Evolutionary conservation across 169 alveolate species (phyloP), one percentile per base, ranked within the genome.

Genomic region (Plasmodium berghei): DNA sequence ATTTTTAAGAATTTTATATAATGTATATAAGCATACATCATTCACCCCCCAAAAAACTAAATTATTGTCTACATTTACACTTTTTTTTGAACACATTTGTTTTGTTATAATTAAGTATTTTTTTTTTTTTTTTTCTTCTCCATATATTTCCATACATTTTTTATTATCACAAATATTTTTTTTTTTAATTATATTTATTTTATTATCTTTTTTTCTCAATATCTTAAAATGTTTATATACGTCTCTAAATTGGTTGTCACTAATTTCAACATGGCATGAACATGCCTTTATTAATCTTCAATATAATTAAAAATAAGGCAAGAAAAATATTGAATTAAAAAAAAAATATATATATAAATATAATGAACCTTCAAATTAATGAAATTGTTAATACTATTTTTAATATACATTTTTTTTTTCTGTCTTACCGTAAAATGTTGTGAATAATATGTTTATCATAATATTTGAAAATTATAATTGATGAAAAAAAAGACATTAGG

Each of bases 381-480:
- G 42, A 34, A 0, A 5, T 34, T 0, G 5, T 3, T 28, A 28
- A 0, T 3, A 28, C 40, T 3, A 28, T 28, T 26, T 26, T 26
- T 0, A 1, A 26, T 26, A 1, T 26, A 26, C 34, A n/a, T n/a
- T 22, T 22, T 22, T 26, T 26, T 56, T 54, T 16, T 42, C 2
- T 4, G 14, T 1, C 58, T 77, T 69, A 77, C 89, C 54, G 69
- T 42, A 77, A 58, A n/a, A 77, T 24, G 12, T 77, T 77, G 56
- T 77, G 89, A n/a, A 77, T 56, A 64, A 77, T 54, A 5, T 45
- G 24, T 58, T 77, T 77, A 42, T 77, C 89, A 66, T 77, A 77
- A 45, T 63, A 77, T 58, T 77, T 77, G 77, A 77, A 77, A 77
- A 77, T 77, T 28, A 77, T 77, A 2, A 77, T 77, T 16, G 89